Evolutionary conservation across 306 rosid genomes (phyloP).

Genomic region (Prunus fruticosa): DNA sequence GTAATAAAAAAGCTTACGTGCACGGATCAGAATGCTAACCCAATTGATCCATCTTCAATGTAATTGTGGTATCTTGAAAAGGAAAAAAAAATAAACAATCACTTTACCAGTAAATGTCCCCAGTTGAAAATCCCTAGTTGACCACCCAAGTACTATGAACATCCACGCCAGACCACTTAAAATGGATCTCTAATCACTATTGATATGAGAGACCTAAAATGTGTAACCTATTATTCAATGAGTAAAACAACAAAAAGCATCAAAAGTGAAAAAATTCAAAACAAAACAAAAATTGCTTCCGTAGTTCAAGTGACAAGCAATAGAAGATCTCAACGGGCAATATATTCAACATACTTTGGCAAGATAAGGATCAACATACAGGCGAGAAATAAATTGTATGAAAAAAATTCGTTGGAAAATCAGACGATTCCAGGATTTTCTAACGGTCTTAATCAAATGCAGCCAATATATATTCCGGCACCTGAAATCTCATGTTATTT

Average conservation of each 20-base stretch:
- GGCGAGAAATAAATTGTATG: not conserved
- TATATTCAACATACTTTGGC: not conserved
- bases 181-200: too few species aligned
- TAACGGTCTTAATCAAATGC: not conserved
- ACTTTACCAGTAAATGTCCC: too few species aligned
- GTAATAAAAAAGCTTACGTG: too few species aligned
- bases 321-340: not conserved
- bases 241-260: not conserved
- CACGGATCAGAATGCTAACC: too few species aligned
- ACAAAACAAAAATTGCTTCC: not conserved
- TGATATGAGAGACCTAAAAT: too few species aligned
- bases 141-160: too few species aligned
- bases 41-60: too few species aligned
- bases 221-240: too few species aligned
- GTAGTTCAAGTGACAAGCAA: not conserved
- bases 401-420: not conserved
- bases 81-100: too few species aligned
- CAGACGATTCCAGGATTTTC: constrained; percentile 4
- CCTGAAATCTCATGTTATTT: constrained; percentile 23
- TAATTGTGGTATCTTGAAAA: too few species aligned
- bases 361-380: not conserved
- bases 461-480: constrained; percentile 16
- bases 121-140: too few species aligned
- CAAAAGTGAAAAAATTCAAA: not conserved
- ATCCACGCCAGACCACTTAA: too few species aligned